A percentile compares a stretch with the other conserved stretches of the same genome.
Evolutionary conservation across 192 early-diverging fungal species (phyloP).

Genomic region (Rhizoclosmatium globosum): DNA sequence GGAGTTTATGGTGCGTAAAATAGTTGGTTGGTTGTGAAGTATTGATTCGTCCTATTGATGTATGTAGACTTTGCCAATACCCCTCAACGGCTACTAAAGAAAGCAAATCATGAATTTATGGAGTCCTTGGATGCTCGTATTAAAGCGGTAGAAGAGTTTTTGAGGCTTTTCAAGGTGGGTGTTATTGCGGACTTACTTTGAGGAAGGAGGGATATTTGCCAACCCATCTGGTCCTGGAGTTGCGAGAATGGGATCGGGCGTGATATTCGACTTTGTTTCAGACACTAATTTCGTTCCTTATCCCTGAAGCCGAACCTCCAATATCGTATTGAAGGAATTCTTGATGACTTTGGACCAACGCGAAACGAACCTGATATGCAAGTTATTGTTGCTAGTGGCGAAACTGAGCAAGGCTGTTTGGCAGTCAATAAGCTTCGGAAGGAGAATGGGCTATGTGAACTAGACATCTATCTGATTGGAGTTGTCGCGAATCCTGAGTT

Average conservation of each 20-base stretch:
- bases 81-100: conserved; percentile 71
- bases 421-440: conserved; percentile 81
- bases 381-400: conserved; percentile 83
- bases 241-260: too few species aligned
- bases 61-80: conserved; percentile 11
- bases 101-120: conserved; percentile 73
- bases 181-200: too few species aligned
- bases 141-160: conserved; percentile 65
- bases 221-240: too few species aligned
- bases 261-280: too few species aligned
- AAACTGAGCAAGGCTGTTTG: conserved; percentile 72
- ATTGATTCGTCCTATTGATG: background rate
- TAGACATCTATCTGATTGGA: conserved; percentile 79
- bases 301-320: conserved; percentile 52
- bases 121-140: conserved; percentile 72
- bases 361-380: conserved; percentile 73
- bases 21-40: background rate
- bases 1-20: conserved; percentile 74
- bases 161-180: conserved; percentile 61
- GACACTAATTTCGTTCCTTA: too few species aligned
- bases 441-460: conserved; percentile 56
- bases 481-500: conserved; percentile 33
- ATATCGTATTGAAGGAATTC: conserved; percentile 72
- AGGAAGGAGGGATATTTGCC: too few species aligned
- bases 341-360: conserved; percentile 90